Evolutionary conservation across 192 early-diverging fungal genomes (phyloP), one percentile per base, ranked within the genome.

Genomic region (Backusella tuberculispora): DNA sequence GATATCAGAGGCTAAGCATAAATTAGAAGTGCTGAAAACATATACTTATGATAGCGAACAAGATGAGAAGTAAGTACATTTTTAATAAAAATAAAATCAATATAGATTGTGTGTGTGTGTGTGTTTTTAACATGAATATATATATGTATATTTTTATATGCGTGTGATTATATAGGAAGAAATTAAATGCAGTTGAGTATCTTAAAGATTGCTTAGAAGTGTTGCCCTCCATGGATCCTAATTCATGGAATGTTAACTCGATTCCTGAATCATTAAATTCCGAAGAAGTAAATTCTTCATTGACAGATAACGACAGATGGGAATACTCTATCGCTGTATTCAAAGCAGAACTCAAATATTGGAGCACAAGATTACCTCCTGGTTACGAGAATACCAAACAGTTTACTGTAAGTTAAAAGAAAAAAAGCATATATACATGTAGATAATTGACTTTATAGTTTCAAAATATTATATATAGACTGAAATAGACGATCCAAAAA

Each of bases 181-280:
- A 42, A 24, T n/a, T 46, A 19, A 24, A 76, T 5, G 41, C 46
- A 5, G 68, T 74, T 15, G 34, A 0, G 24, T 48, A 24, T 40
- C 19, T 78, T 21, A 41, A 64, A 34, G 34, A 69, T 8, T 47
- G 50, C 5, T 8, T 70, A 10, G 8, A 7, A 13, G 21, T 56
- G 9, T 42, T 34, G 1, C 26, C 42, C 9, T n/a, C 71, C 6
- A 74, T 78, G n/a, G 12, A 29, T 12, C 42, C 48, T 13, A 19
- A 60, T 9, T 5, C 15, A 37, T 78, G 77, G 77, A 44, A 41
- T 41, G 8, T 74, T 24, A 41, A 69, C 24, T 74, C 77, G 15
- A 13, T 78, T 6, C 72, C 77, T 17, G 68, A 69, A 29, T 21
- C n/a, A 67, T 43, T 41, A 5, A 67, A 67, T 40, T 1, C 37